A percentile compares a stretch with the other conserved stretches of the same genome.
These are phyloP conservation scores for Cyberlindnera maritima DNA, from an alignment of 805 yeast genomes.

Conservation along the genomic window DNA sequence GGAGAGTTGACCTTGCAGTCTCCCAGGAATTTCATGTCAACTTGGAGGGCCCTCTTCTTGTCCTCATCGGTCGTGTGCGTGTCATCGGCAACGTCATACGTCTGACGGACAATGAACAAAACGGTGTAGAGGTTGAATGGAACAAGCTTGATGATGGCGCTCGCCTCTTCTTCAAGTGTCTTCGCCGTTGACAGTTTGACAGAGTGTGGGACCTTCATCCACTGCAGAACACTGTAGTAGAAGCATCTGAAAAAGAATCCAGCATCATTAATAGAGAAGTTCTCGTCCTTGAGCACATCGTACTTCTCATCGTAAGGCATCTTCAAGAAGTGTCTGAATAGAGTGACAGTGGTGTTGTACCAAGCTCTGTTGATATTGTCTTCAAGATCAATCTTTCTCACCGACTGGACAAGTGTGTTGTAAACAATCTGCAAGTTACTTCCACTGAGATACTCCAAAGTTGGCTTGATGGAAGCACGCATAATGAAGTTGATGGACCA, in stretches of 20 bases:
- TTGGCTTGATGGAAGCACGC: slow-evolving; percentile 17
- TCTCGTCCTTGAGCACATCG: slow-evolving; percentile 12
- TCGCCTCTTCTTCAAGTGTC: slow-evolving; percentile 4
- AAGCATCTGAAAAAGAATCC: slow-evolving; percentile 14
- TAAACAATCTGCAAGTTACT: slow-evolving; percentile 13
- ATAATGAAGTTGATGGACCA: slow-evolving; percentile 16
- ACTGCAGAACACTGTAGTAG: slow-evolving; percentile 12
- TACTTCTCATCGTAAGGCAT: slow-evolving; percentile 21
- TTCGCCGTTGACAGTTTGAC: not conserved
- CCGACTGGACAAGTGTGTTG: slow-evolving; percentile 12
- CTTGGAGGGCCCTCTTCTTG: slow-evolving; percentile 26
- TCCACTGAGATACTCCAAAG: slow-evolving; percentile 14
- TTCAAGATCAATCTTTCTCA: slow-evolving; percentile 16
- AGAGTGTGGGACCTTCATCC: not conserved
- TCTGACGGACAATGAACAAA: not conserved
- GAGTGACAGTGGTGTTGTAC: slow-evolving; percentile 13
- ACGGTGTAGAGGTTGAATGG: slow-evolving; percentile 14
- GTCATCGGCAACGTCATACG: slow-evolving; percentile 18
- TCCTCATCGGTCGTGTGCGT: slow-evolving; percentile 20
- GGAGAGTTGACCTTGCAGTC: slow-evolving; percentile 38
- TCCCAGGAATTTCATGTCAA: slow-evolving; percentile 28
- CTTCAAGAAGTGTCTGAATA: slow-evolving; percentile 13
- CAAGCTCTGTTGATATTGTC: slow-evolving; percentile 11
- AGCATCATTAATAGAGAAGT: not conserved
- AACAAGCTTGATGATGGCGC: not conserved